Conservation (phyloP, 2,329 filamentous ascomycete species). For the Cordyceps pruinosa region DNA sequence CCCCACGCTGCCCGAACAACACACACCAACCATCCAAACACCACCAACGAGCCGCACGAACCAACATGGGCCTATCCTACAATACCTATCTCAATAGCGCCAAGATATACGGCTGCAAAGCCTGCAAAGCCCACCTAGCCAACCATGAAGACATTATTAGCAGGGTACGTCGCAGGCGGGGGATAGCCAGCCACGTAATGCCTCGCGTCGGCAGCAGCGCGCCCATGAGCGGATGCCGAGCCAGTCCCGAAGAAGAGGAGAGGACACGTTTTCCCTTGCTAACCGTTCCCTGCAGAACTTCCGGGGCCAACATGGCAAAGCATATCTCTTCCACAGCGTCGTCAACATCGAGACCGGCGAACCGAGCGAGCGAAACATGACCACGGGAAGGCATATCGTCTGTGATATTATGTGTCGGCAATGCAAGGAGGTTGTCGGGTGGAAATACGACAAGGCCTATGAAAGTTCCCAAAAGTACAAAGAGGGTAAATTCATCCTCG, state of each 20-base stretch:
- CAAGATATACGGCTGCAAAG: constrained; percentile 89
- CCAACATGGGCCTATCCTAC: constrained; percentile 78
- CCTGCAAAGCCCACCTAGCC: constrained; percentile 90
- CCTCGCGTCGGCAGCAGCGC: not conserved
- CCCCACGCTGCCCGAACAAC: no score
- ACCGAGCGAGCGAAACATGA: constrained; percentile 95
- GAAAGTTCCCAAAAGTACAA: constrained; percentile 94
- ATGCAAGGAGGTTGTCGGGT: constrained; percentile 88
- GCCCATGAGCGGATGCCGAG: not conserved
- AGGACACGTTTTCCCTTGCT: not conserved
- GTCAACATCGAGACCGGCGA: constrained; percentile 84
- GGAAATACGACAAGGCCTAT: constrained; percentile 98
- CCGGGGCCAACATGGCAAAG: constrained; percentile 95
- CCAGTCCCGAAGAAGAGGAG: not conserved
- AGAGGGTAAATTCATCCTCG: constrained; percentile 95
- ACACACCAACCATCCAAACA: not conserved
- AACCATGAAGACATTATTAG: constrained; percentile 96
- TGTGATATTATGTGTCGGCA: constrained; percentile 87
- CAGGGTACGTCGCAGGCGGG: constrained; percentile 52
- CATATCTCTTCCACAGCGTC: constrained; percentile 89
- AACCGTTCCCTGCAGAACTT: constrained; percentile 66
- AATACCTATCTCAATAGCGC: constrained; percentile 82
- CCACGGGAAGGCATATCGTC: constrained; percentile 88
- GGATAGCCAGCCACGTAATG: not conserved
- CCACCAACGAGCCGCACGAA: not conserved